phyloP scores from a whole-genome alignment of 2,329 filamentous ascomycete genomes.

The Neofusicoccum laricinum region DNA sequence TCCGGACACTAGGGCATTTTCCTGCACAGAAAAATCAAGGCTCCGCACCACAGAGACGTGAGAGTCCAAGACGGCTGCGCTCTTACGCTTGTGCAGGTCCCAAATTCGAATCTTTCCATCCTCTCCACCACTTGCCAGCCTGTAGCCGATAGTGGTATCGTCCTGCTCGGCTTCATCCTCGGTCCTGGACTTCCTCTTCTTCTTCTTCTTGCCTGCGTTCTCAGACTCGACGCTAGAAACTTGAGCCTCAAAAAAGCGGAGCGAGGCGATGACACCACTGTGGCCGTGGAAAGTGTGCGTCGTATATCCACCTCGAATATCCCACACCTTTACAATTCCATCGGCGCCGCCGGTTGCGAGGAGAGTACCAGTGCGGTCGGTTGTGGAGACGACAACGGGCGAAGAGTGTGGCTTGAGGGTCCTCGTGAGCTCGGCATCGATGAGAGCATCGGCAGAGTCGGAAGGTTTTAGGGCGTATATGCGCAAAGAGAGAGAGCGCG shows the following conservation, averaged over 20 bases:
- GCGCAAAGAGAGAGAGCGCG: conserved; percentile 91
- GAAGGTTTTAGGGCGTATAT: conserved; percentile 72
- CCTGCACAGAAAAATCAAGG: conserved; percentile 73
- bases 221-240: conserved; percentile 32
- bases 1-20: conserved; percentile 75
- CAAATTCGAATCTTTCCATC: conserved; percentile 90
- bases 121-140: conserved; percentile 86
- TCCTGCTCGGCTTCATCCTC: conserved; percentile 46
- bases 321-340: conserved; percentile 94
- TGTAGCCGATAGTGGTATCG: conserved; percentile 60
- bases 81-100: conserved; percentile 81
- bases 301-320: conserved; percentile 82
- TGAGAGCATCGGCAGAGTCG: conserved; percentile 51
- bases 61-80: conserved; percentile 76
- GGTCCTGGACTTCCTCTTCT: conserved; percentile 40
- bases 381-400: conserved; percentile 80
- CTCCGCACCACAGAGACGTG: conserved; percentile 94
- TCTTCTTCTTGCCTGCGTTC: conserved; percentile 32
- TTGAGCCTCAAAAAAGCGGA: conserved; percentile 84
- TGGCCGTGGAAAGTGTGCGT: conserved; percentile 96
- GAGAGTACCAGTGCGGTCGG: conserved; percentile 84
- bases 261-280: conserved; percentile 83
- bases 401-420: conserved; percentile 87
- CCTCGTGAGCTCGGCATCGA: conserved; percentile 68
- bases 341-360: conserved; percentile 92